Conservation (phyloP, 2,329 filamentous ascomycete species). For the Parascedosporium putredinis region DNA sequence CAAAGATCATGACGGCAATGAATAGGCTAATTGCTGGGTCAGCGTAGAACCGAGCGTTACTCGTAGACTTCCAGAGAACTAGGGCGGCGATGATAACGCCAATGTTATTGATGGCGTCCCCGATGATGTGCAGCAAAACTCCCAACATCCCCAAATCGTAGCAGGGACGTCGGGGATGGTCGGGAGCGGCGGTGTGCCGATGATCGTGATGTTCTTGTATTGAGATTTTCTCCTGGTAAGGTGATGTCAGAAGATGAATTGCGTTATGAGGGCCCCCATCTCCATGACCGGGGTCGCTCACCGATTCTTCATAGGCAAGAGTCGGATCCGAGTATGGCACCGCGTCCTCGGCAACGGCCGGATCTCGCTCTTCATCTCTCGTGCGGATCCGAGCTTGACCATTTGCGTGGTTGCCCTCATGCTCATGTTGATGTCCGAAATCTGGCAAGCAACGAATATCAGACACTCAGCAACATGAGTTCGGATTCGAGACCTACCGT, state of each 20-base stretch:
- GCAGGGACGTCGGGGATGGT: conserved; percentile 22
- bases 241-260: not conserved
- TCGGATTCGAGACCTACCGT: conserved; percentile 33
- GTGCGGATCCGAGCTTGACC: too few relatives aligned
- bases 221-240: not conserved
- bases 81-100: conserved; percentile 62
- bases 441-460: too few relatives aligned
- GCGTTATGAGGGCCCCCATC: too few relatives aligned
- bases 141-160: conserved; percentile 62
- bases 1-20: conserved; percentile 63
- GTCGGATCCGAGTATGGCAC: not conserved
- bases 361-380: too few relatives aligned
- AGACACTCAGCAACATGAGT: conserved; percentile 10
- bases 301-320: not conserved
- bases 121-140: conserved; percentile 59
- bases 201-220: conserved; percentile 34
- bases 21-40: conserved; percentile 60
- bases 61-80: conserved; percentile 56
- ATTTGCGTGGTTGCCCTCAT: conserved; percentile 25
- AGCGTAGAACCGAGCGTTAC: conserved; percentile 53
- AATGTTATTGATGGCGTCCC: conserved; percentile 66
- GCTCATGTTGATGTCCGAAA: conserved; percentile 26
- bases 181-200: conserved; percentile 31
- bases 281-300: conserved; percentile 11
- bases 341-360: too few relatives aligned